phyloP scores from a whole-genome alignment of 1,139 yeast genomes.

The Lodderomyces elongisporus region DNA sequence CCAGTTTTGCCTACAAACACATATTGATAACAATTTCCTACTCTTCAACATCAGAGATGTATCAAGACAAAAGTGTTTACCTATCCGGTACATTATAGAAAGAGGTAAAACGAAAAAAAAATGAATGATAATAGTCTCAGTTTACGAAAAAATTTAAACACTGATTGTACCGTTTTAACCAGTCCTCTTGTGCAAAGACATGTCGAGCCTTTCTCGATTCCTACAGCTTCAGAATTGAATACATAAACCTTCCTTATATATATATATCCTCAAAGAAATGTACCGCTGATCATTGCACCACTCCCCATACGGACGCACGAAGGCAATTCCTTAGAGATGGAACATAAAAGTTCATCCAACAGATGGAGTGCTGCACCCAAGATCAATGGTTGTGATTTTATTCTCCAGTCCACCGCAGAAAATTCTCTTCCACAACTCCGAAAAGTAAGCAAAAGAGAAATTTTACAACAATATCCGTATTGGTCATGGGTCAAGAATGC shows the following conservation, averaged over 20 bases:
- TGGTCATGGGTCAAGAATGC: conserved; percentile 76
- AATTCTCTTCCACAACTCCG: no score
- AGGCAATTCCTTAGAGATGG: conserved; percentile 67
- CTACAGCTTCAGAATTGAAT: not conserved
- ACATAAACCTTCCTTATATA: not conserved
- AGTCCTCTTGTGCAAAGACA: no score
- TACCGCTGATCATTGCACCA: conserved; percentile 73
- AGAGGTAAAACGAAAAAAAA: no score
- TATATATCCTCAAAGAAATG: conserved; percentile 27
- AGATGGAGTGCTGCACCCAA: conserved; percentile 80
- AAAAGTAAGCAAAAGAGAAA: not conserved
- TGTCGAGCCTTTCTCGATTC: no score
- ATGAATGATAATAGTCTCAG: no score
- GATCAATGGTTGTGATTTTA: conserved; percentile 48
- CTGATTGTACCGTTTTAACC: no score
- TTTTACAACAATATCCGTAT: conserved; percentile 48
- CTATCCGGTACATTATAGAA: no score
- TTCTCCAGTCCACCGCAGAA: conserved; percentile 65
- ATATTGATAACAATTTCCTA: no score
- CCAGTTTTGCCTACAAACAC: no score
- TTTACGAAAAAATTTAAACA: no score
- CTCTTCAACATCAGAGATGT: no score
- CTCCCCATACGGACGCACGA: conserved; percentile 80
- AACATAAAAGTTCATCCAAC: conserved; percentile 31
- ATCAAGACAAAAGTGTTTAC: no score